Conservation (phyloP, 495 filamentous ascomycete species). For the Beverwykella pulmonaria region DNA sequence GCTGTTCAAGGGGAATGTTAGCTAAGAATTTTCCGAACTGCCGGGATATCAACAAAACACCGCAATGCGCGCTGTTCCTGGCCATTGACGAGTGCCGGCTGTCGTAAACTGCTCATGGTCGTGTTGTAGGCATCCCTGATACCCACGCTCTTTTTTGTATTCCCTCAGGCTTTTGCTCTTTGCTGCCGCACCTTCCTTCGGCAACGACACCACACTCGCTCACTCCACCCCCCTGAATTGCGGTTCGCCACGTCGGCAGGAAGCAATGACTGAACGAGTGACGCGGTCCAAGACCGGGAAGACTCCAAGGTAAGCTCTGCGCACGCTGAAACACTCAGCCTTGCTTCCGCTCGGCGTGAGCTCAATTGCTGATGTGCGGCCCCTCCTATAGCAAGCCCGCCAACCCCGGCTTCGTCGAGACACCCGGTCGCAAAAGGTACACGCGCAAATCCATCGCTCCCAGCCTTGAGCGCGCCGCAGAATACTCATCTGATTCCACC, state of each 20-base stretch:
- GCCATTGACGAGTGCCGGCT: neutral
- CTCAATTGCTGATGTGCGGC: neutral
- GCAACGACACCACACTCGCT: neutral
- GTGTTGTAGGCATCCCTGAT: neutral
- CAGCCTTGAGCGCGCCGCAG: slow-evolving; percentile 25
- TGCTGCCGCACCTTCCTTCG: neutral
- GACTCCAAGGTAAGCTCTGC: slow-evolving; percentile 44
- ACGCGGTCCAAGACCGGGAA: slow-evolving; percentile 50
- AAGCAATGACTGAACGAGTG: slow-evolving; percentile 34
- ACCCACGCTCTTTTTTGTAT: neutral
- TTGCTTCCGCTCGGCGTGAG: neutral
- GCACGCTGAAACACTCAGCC: neutral
- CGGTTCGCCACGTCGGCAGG: neutral
- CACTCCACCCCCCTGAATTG: slow-evolving; percentile 16
- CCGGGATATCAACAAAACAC: no score
- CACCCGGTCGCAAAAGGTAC: slow-evolving; percentile 44
- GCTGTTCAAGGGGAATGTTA: no score
- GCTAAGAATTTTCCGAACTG: no score
- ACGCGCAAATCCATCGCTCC: slow-evolving; percentile 41
- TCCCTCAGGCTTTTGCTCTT: neutral
- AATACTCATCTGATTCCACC: slow-evolving; percentile 5
- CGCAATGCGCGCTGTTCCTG: neutral
- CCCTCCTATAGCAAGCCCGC: slow-evolving; percentile 38
- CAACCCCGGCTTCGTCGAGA: slow-evolving; percentile 51
- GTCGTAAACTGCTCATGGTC: neutral